These are phyloP conservation scores for Cadophora sp. DNA, from an alignment of 2,329 filamentous ascomycete genomes.

Conservation along the genomic window DNA sequence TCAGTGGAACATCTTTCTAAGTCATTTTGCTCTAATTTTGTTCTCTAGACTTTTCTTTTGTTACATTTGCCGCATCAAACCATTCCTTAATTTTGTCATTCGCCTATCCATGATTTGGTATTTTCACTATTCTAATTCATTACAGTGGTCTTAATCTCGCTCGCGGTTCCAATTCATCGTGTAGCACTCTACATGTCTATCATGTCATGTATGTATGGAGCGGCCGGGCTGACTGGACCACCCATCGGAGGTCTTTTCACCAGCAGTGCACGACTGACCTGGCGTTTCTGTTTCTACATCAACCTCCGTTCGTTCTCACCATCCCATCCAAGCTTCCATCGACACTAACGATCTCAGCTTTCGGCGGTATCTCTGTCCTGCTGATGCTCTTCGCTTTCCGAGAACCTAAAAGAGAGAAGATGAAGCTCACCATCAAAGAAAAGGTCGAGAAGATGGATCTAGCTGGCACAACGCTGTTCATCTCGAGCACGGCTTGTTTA, in stretches of 20 bases:
- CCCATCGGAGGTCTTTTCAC: conserved; percentile 46
- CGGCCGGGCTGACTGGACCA: conserved; percentile 40
- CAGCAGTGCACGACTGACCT: conserved; percentile 28
- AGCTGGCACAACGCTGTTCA: conserved; percentile 51
- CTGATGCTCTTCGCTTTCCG: conserved; percentile 50
- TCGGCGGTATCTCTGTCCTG: conserved; percentile 47
- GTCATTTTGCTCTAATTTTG: too few relatives aligned
- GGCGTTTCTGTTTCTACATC: conserved; percentile 33
- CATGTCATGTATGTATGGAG: conserved; percentile 24
- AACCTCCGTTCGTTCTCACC: conserved; percentile 39
- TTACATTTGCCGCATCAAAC: too few relatives aligned
- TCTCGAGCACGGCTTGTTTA: conserved; percentile 50
- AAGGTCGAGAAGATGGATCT: conserved; percentile 55
- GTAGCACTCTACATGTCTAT: conserved; percentile 18
- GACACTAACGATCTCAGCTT: conserved; percentile 22
- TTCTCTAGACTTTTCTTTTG: too few relatives aligned
- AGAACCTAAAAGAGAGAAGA: conserved; percentile 35
- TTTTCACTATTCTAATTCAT: neutral
- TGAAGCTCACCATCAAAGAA: conserved; percentile 48
- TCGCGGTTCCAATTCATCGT: conserved; percentile 14
- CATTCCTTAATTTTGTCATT: neutral
- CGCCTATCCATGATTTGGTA: neutral
- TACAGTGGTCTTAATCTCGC: conserved; percentile 48
- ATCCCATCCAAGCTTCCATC: too few relatives aligned
- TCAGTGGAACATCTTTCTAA: neutral